Base-by-base conservation (phyloP, 139 green algal genomes). In the Ettlia oleoabundans region DNA sequence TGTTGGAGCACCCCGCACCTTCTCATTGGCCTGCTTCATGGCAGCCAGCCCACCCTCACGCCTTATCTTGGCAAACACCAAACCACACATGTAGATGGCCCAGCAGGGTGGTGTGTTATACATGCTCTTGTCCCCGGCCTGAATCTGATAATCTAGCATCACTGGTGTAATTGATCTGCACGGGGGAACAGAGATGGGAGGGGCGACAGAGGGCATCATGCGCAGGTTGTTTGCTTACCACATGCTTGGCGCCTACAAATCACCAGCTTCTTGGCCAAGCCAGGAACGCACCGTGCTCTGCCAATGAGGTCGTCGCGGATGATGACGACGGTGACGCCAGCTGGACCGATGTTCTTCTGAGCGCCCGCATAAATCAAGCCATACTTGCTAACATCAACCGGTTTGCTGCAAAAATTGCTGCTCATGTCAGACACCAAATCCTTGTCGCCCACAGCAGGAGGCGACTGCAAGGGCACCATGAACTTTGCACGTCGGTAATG, bases 31-130 rank as follows among this genome's bases (percentile, higher is more conserved):
- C 35, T 73, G 47, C 43, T 85, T 18, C 38, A 86, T 73, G 1
- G 83, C 87, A 24, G 78, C 21, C 37, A 93, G 80, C 33, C 89
- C 89, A 26, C 89, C 89, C 33, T 83, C 58, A 26, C 33, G 43
- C 0, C 98, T 69, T 66, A 99, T 92, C 66, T 98, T 90, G n/a
- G 94, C 86, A 86, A 99, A 99, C 3, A 99, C 95, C 1, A 99
- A 90, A 68, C 97, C 96, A 84, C 94, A 98, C 8, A 99, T 93
- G 91, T 99, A 99, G 84, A 98, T 98, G 78, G 92, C 77, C 92
- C 90, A 99, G 92, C 96, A 99, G 47, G 97, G 96, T 2, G 97
- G 97, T 1, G 97, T 99, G 92, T 99, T 99, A 91, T 99, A 99
- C 90, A 99, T 92, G 32, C 90, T 97, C 61, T 95, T 92, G 86